Conservation (phyloP, 2,329 filamentous ascomycete genomes). For the Epichloe scottii region DNA sequence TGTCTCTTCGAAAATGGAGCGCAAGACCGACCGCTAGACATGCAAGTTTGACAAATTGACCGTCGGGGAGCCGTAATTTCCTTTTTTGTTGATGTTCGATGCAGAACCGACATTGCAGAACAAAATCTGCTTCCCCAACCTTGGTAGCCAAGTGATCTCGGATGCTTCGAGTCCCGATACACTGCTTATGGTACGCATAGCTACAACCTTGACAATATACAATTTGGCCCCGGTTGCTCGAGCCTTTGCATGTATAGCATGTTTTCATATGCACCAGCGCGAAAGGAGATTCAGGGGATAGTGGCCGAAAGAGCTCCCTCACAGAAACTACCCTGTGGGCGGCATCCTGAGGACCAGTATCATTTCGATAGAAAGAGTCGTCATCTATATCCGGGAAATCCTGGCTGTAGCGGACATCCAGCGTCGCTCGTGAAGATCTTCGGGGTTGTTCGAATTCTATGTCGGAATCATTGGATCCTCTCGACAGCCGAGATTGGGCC, state of each 20-base stretch:
- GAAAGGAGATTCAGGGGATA: constrained; percentile 54
- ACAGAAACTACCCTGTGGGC: constrained; percentile 49
- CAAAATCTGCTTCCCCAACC: constrained; percentile 59
- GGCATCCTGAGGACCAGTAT: constrained; percentile 29
- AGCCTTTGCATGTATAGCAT: constrained; percentile 56
- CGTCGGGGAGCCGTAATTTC: constrained; percentile 60
- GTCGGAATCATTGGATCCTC: constrained; percentile 24
- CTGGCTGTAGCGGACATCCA: constrained; percentile 30
- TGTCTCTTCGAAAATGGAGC: constrained; percentile 60
- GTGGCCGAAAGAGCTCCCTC: constrained; percentile 58
- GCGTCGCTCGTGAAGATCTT: constrained; percentile 35
- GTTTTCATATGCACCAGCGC: constrained; percentile 51
- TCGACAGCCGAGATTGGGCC: constrained; percentile 8
- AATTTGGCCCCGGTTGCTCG: constrained; percentile 46
- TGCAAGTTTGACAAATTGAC: constrained; percentile 60
- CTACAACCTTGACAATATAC: constrained; percentile 89
- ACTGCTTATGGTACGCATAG: constrained; percentile 68
- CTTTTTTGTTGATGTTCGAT: constrained; percentile 54
- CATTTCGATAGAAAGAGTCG: constrained; percentile 38
- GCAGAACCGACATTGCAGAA: constrained; percentile 83
- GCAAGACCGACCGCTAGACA: constrained; percentile 53
- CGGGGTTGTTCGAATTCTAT: constrained; percentile 42
- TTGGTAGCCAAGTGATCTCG: constrained; percentile 91
- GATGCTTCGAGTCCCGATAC: constrained; percentile 58
- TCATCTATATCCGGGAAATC: constrained; percentile 47